Base-by-base conservation (phyloP, 805 yeast species). In the Starmerella stellata region DNA sequence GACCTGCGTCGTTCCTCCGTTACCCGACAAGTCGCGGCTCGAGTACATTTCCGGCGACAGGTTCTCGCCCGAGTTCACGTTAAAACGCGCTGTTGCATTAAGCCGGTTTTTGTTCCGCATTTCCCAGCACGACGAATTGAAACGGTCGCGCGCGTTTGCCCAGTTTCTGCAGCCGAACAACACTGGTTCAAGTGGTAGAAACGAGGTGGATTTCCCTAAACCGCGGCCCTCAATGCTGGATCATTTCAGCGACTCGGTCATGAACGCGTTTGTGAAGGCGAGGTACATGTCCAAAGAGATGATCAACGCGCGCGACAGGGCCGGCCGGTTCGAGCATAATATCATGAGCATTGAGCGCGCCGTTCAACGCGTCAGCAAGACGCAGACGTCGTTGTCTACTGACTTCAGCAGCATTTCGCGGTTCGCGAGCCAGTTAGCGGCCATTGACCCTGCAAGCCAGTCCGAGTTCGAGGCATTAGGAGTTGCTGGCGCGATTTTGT, bases 11-110 rank as follows among this genome's bases (percentile, higher is more conserved):
- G 72, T 87, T 0, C 98, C 98, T 1, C 95, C 96, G 13, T 64
- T 87, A 38, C 98, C 98, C 0, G 92, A 87, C 44, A 85, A 83
- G 57, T 80, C 79, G 61, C 71, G 93, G 43, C 64, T 87, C 49
- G 94, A 87, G 55, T 87, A 90, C 58, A 67, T 87, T 38, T 83
- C 92, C 29, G 96, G 98, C 9, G 95, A 87, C 51, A 66, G 96
- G 29, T 87, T 87, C 55, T 74, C 87, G 21, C 65, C 71, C 13
- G 83, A 79, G 42, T 90, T 90, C 57, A 87, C 94, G 0, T 64
- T 67, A 43, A 79, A 80, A 54, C 64, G 98, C 48, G 75, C 92
- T 3, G 72, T 75, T 35, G 79, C 95, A 3, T 63, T 87, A 33
- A 73, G 76, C 48, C 64, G 87, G 43, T 90, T 85, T 52, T 58